A percentile compares a stretch with the other conserved stretches of the same genome.
Conservation (phyloP, 306 rosid genomes). For the Quercus glauca region DNA sequence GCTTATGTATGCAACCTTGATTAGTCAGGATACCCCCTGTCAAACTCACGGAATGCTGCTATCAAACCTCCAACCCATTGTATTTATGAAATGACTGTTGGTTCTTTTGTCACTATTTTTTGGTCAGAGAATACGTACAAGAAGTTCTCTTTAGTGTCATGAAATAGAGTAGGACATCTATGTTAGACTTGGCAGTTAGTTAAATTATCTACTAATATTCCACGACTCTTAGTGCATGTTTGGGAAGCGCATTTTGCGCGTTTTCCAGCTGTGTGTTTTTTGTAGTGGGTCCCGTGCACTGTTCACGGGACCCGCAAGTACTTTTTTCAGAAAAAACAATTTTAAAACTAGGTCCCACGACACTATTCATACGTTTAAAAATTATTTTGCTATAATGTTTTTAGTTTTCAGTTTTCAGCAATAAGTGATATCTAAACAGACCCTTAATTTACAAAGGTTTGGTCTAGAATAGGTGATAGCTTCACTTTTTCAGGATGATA, state of each 20-base stretch:
- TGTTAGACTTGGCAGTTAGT: neutral
- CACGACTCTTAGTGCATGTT: no score
- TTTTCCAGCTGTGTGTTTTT: no score
- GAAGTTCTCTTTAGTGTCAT: neutral
- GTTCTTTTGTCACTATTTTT: neutral
- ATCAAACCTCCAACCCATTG: slow-evolving; percentile 7
- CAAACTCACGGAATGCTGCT: neutral
- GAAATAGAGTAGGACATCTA: neutral
- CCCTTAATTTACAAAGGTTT: neutral
- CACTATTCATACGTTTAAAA: no score
- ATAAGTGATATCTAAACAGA: no score
- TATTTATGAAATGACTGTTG: neutral
- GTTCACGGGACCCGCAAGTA: no score
- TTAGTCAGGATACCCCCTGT: neutral
- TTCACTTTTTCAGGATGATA: neutral
- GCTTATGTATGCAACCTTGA: neutral
- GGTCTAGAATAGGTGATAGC: no score
- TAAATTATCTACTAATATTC: neutral
- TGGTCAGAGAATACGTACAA: neutral
- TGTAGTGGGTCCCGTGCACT: no score
- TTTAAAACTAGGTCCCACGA: no score
- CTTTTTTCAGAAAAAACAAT: no score
- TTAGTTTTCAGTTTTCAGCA: no score
- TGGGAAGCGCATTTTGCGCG: no score
- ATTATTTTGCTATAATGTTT: no score